Conservation (phyloP, 345 rosid species). For the Brassica carinata region DNA sequence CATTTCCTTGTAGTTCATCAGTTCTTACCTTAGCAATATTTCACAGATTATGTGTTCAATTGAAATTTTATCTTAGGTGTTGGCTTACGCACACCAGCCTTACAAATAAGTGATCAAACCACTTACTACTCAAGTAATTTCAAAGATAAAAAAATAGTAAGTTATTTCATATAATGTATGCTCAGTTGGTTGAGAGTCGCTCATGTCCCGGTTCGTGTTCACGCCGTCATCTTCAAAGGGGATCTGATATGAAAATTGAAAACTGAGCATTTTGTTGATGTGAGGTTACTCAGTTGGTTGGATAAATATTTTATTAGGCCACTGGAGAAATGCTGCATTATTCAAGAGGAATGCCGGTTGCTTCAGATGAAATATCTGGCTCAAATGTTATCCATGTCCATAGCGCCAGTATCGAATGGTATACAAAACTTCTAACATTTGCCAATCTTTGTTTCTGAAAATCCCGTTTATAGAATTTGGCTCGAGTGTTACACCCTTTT, state of each 20-base stretch:
- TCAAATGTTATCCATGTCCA: conserved; percentile 72
- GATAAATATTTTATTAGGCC: conserved; percentile 41
- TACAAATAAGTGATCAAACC: neutral
- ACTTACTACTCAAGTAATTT: no score
- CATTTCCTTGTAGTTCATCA: no score
- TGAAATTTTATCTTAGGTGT: neutral
- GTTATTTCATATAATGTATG: no score
- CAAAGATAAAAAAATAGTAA: neutral
- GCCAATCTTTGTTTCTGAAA: conserved; percentile 8
- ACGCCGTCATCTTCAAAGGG: neutral
- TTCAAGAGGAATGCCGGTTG: conserved; percentile 51
- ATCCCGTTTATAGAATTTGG: neutral
- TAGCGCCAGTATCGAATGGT: conserved; percentile 81
- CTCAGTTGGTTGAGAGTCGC: neutral
- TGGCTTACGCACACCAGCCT: neutral
- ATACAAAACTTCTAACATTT: conserved; percentile 18
- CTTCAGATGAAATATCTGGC: conserved; percentile 47
- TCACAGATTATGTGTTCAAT: no score
- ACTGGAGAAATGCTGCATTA: conserved; percentile 80
- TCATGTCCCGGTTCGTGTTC: neutral
- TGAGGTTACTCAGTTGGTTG: neutral
- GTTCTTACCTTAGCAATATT: no score
- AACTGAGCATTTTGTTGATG: neutral
- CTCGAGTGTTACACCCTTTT: neutral
- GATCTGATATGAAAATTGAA: neutral